Evolutionary conservation across 352 stramenopile genomes (phyloP), one percentile per base, ranked within the genome.

Genomic region (Phytopythium vexans): DNA sequence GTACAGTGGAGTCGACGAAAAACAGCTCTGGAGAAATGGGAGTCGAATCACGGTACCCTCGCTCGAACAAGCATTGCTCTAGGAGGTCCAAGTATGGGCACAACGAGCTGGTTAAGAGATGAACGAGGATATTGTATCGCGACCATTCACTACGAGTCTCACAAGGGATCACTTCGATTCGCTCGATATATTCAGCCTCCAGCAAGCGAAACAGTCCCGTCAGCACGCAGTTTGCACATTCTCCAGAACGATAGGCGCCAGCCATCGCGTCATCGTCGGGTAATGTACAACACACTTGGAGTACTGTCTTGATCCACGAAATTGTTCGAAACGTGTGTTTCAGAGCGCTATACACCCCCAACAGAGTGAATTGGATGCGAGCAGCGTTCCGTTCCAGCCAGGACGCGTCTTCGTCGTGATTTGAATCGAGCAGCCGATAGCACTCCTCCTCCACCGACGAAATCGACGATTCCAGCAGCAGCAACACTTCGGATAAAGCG

Each of bases 71-170:
- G 58, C 71, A 70, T 12, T 50, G 48, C 21, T 86, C 74, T 5
- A 90, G 49, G 0, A 76, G 42, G 42, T 74, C 64, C 14, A 90
- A 56, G 41, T 88, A 87, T 11, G 77, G 80, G 38, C 21, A 57
- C 39, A 90, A 11, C 0, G 75, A 49, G 1, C 62, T 58, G 35
- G 66, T 49, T 54, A 88, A 87, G 11, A 90, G 31, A 27, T 74
- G 52, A 1, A 74, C 52, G 1, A 88, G 49, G 31, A 86, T 55
- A 27, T 76, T 60, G n/a, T 72, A 86, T 15, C 62, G 64, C 41
- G 65, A 68, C 58, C 72, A 72, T 6, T 16, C 42, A 9, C 35
- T 27, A 2, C 21, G 21, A 27, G 21, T 27, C 40, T 15, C 16
- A 16, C 35, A 5, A 45, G 10, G 45, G 38, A 51, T 39, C 14